These are phyloP conservation scores for Ambrosiella beaveri DNA, from an alignment of 2,329 filamentous ascomycete species.

Conservation along the genomic window DNA sequence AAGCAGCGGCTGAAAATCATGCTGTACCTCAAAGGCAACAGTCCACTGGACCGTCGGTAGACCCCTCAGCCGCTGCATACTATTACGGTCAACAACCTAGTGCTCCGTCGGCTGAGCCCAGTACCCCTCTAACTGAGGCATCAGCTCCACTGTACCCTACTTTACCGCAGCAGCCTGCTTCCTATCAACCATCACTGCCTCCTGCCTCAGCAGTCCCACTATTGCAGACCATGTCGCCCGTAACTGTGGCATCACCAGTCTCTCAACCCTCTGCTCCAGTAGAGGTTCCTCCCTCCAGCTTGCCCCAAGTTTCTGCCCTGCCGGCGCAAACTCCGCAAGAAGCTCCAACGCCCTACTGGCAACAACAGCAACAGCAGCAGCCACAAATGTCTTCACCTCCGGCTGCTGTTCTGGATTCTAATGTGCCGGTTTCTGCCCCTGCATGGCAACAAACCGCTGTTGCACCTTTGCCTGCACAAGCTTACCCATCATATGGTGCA, in stretches of 20 bases:
- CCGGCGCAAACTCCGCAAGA: slow-evolving; percentile 14
- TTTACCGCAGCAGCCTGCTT: slow-evolving; percentile 22
- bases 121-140: slow-evolving; percentile 24
- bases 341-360: slow-evolving; percentile 8
- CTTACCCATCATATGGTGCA: slow-evolving; percentile 30
- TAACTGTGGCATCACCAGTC: slow-evolving; percentile 4
- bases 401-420: not conserved
- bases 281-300: slow-evolving; percentile 5
- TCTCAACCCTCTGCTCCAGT: slow-evolving; percentile 3
- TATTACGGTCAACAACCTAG: slow-evolving; percentile 20
- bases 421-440: slow-evolving; percentile 18
- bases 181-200: not conserved
- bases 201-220: not conserved
- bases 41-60: slow-evolving; percentile 20
- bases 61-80: slow-evolving; percentile 44
- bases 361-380: slow-evolving; percentile 15
- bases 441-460: slow-evolving; percentile 13
- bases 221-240: slow-evolving; percentile 7
- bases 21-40: slow-evolving; percentile 13
- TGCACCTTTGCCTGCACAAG: slow-evolving; percentile 16
- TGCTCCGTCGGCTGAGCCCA: slow-evolving; percentile 9
- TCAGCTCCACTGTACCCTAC: slow-evolving; percentile 35
- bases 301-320: slow-evolving; percentile 16
- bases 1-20: not conserved
- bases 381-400: not conserved